Evolutionary conservation across 768 basidiomycete genomes (phyloP), one percentile per base, ranked within the genome.

Genomic region (Tricholoma sp.): DNA sequence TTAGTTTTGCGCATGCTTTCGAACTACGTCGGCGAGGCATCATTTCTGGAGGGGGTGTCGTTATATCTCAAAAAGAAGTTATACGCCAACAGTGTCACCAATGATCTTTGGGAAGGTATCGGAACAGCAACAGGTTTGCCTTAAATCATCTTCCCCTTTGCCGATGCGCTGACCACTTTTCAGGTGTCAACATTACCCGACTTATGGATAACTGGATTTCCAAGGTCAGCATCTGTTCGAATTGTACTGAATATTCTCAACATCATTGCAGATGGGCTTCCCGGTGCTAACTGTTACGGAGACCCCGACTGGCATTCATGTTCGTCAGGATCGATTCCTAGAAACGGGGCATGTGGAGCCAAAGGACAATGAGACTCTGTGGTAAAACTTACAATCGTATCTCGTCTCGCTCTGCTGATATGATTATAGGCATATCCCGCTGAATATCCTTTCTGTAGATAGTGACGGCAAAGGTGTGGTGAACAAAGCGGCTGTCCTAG

Each of bases 191-290:
- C 61, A 80, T 95, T 36, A 77, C 87, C 3, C 77, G 78, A 50
- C 77, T 98, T 63, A 94, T 98, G 91, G 83, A 91, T 57, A 88
- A 88, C 67, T 99, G 95, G 96, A 88, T 93, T 37, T 80, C 83
- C 53, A 89, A 92, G 78, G 87, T 84, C 32, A 6, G 63, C 53
- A 31, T 9, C 20, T 51, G 34, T 12, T 49, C 15, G 2, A 32
- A 15, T 49, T 24, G 2, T 32, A 32, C 37, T 44, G 32, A 24
- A 15, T n/a, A 50, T 53, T 39, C 11, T 39, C 17, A 8, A 33
- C 52, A 20, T 33, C 34, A 55, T 52, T 13, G 50, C 47, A 74
- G 74, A 76, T 78, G 47, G 97, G 97, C 13, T 98, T 88, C 76
- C 97, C 97, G 1, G 85, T 98, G 24, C 69, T 98, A 54, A 89